Evolutionary conservation across 495 filamentous ascomycete species (phyloP).

Genomic region (Aspergillus leporis): DNA sequence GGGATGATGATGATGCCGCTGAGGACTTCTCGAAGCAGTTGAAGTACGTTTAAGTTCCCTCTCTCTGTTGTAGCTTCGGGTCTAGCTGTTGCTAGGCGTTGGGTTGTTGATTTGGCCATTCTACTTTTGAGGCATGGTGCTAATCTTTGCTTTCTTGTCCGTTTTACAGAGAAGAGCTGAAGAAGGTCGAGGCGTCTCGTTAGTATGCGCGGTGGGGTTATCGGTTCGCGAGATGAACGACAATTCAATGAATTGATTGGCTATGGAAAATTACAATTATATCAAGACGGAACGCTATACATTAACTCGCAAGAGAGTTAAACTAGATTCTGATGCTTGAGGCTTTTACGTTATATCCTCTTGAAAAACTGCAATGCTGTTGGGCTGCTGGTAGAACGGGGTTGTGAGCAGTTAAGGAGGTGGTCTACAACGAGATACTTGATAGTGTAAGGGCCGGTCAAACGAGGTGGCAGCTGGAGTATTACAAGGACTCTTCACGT

Average conservation of each 20-base stretch:
- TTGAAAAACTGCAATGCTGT: neutral
- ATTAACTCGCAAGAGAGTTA: neutral
- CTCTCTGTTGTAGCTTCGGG: neutral
- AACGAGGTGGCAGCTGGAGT: neutral
- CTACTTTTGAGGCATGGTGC: neutral
- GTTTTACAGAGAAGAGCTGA: constrained; percentile 81
- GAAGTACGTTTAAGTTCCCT: constrained; percentile 61
- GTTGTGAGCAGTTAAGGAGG: neutral
- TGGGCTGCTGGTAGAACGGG: neutral
- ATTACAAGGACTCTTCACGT: neutral
- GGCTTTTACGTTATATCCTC: neutral
- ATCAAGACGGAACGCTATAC: constrained; percentile 1
- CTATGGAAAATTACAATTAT: constrained; percentile 1
- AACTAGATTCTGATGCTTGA: neutral
- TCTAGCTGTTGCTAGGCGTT: neutral
- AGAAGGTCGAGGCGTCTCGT: constrained; percentile 75
- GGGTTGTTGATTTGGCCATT: neutral
- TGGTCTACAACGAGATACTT: neutral
- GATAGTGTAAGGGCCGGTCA: neutral
- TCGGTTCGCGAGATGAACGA: constrained; percentile 2
- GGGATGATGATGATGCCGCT: constrained; percentile 97
- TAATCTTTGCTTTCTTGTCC: constrained; percentile 7
- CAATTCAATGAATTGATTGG: neutral
- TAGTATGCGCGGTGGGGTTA: constrained; percentile 16
- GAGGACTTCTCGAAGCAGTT: constrained; percentile 96